These are phyloP conservation scores for Mortierella sp. DNA, from an alignment of 371 early-diverging fungal genomes.

Conservation along the genomic window DNA sequence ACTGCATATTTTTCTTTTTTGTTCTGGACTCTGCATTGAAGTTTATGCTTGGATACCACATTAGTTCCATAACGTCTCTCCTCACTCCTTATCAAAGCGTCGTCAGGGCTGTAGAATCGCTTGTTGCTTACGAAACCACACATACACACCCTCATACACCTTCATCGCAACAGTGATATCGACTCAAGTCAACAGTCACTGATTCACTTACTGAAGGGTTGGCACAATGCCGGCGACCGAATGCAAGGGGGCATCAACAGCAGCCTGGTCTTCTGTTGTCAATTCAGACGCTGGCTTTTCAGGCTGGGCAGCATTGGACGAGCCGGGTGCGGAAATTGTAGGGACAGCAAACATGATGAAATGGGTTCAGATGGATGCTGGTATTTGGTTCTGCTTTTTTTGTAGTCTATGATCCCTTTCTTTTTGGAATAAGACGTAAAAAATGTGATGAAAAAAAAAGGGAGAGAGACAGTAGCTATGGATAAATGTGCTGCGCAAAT, in stretches of 20 bases:
- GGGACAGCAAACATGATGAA: slow-evolving; percentile 56
- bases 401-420: not conserved
- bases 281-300: slow-evolving; percentile 32
- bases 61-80: not conserved
- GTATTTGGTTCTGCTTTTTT: not conserved
- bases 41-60: not conserved
- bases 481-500: slow-evolving; percentile 21
- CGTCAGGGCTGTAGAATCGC: too few relatives aligned
- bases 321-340: slow-evolving; percentile 37
- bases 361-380: not conserved
- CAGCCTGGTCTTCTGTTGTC: slow-evolving; percentile 52
- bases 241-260: slow-evolving; percentile 64
- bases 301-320: slow-evolving; percentile 35
- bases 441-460: not conserved
- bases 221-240: slow-evolving; percentile 84
- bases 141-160: not conserved
- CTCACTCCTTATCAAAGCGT: slow-evolving; percentile 1
- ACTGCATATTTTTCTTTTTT: not conserved
- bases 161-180: not conserved
- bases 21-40: too few relatives aligned
- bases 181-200: not conserved
- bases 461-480: not conserved
- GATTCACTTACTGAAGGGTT: slow-evolving; percentile 83
- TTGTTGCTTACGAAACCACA: too few relatives aligned
- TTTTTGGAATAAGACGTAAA: not conserved